Percentiles rank a stretch among this genome's conserved stretches.
Evolutionary conservation across 495 filamentous ascomycete genomes (phyloP).

Genomic region (Aspergillus biplanus): DNA sequence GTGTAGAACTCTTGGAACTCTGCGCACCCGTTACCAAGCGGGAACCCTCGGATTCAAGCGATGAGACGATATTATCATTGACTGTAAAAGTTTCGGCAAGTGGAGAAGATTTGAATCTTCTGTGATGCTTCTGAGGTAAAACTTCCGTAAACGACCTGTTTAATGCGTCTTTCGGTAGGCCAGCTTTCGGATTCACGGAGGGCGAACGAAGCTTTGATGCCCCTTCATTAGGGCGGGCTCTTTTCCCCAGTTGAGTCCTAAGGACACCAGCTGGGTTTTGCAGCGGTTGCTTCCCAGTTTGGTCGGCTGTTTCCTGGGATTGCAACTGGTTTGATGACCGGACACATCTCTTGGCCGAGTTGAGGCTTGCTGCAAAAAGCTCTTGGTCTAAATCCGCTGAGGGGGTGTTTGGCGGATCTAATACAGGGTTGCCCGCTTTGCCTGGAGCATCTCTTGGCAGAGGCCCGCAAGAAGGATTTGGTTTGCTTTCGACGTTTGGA

Average conservation of each 20-base stretch:
- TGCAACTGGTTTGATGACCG: not conserved
- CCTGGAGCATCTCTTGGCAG: not conserved
- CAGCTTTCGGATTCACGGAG: not conserved
- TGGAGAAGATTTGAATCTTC: conserved; percentile 40
- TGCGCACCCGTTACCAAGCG: too few relatives aligned
- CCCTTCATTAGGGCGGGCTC: not conserved
- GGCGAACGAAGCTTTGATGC: conserved; percentile 1
- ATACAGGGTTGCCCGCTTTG: not conserved
- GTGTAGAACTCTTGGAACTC: not conserved
- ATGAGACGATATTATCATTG: conserved; percentile 12
- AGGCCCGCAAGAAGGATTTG: not conserved
- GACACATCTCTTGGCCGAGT: conserved; percentile 23
- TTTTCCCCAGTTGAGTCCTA: not conserved
- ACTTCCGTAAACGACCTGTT: conserved; percentile 19
- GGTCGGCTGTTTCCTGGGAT: not conserved
- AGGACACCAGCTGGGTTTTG: not conserved
- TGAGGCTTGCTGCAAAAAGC: conserved; percentile 35
- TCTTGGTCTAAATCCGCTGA: conserved; percentile 34
- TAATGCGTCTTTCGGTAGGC: conserved; percentile 4
- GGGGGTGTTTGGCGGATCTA: not conserved
- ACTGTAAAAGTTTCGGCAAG: conserved; percentile 33
- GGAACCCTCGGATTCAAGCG: not conserved
- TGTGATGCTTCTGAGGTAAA: conserved; percentile 23
- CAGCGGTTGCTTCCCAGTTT: not conserved
- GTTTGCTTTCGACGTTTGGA: not conserved